Evolutionary conservation across 2,329 filamentous ascomycete species (phyloP).

Genomic region (Fusarium begoniae): DNA sequence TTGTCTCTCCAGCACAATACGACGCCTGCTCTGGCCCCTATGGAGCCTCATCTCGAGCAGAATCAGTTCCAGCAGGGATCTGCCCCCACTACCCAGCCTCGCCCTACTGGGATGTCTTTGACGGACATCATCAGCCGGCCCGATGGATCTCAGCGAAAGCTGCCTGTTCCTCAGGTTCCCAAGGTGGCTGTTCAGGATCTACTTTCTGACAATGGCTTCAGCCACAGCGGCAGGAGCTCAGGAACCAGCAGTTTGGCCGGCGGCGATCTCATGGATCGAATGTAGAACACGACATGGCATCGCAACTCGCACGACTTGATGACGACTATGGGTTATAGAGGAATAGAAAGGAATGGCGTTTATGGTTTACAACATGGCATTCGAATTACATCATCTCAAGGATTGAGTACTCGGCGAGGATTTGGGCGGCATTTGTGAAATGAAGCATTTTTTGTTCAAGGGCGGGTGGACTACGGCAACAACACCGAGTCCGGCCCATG

Average conservation of each 20-base stretch:
- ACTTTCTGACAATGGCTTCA: conserved; percentile 73
- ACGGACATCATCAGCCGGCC: conserved; percentile 92
- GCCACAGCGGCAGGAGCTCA: conserved; percentile 79
- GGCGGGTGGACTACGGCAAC: conserved; percentile 15
- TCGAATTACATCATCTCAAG: conserved; percentile 39
- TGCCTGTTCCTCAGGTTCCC: conserved; percentile 90
- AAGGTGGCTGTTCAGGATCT: conserved; percentile 90
- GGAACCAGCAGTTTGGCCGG: conserved; percentile 81
- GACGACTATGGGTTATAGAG: conserved; percentile 52
- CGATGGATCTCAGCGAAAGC: conserved; percentile 87
- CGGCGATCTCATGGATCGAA: conserved; percentile 70
- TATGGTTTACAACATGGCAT: conserved; percentile 42
- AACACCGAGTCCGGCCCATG: conserved; percentile 13
- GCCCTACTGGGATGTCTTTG: conserved; percentile 78
- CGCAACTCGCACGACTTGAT: conserved; percentile 50
- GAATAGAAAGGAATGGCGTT: conserved; percentile 53
- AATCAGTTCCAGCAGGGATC: conserved; percentile 55
- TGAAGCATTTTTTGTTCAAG: conserved; percentile 34
- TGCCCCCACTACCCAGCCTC: conserved; percentile 60
- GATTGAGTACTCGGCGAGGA: conserved; percentile 39
- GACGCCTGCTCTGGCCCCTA: conserved; percentile 65
- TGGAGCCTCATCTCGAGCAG: conserved; percentile 65
- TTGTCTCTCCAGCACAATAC: conserved; percentile 63
- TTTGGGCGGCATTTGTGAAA: conserved; percentile 41
- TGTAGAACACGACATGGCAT: conserved; percentile 46